phyloP scores from a whole-genome alignment of 768 basidiomycete genomes.

The Mycena filopes region DNA sequence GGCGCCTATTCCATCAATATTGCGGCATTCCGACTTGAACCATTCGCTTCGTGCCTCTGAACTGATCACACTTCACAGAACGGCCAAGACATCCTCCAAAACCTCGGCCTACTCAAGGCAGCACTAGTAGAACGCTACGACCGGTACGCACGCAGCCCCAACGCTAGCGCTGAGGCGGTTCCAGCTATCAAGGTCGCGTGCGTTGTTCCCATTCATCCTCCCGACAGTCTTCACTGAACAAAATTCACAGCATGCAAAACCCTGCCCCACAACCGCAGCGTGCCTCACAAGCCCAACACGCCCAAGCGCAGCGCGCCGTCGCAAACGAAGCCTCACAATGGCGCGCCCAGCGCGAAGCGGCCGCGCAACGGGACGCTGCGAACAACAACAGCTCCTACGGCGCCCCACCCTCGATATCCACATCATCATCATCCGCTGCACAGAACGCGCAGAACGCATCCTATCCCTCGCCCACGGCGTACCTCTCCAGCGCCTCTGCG shows the following conservation, averaged over 20 bases:
- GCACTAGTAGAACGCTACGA: slow-evolving; percentile 5
- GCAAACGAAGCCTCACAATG: slow-evolving; percentile 20
- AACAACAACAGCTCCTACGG: not conserved
- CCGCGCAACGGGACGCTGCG: slow-evolving; percentile 7
- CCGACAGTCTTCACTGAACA: too few relatives aligned
- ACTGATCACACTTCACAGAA: slow-evolving; percentile 25
- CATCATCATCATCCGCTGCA: too few relatives aligned
- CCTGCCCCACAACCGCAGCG: too few relatives aligned
- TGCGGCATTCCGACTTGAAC: too few relatives aligned
- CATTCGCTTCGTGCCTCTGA: not conserved
- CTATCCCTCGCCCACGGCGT: not conserved
- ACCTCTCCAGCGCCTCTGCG: slow-evolving; percentile 1
- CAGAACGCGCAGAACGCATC: not conserved
- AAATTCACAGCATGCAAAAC: too few relatives aligned
- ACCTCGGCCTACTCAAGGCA: not conserved
- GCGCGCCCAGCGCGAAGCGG: slow-evolving; percentile 22
- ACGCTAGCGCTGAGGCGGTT: not conserved
- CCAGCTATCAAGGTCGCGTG: not conserved
- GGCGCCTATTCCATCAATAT: too few relatives aligned
- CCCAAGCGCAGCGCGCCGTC: slow-evolving; percentile 11
- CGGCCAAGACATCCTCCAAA: not conserved
- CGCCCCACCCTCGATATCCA: too few relatives aligned
- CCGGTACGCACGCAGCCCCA: not conserved
- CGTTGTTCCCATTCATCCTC: too few relatives aligned
- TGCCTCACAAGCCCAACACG: not conserved